Evolutionary conservation across 352 stramenopile genomes (phyloP).

Genomic region (Elongisporangium undulatum): DNA sequence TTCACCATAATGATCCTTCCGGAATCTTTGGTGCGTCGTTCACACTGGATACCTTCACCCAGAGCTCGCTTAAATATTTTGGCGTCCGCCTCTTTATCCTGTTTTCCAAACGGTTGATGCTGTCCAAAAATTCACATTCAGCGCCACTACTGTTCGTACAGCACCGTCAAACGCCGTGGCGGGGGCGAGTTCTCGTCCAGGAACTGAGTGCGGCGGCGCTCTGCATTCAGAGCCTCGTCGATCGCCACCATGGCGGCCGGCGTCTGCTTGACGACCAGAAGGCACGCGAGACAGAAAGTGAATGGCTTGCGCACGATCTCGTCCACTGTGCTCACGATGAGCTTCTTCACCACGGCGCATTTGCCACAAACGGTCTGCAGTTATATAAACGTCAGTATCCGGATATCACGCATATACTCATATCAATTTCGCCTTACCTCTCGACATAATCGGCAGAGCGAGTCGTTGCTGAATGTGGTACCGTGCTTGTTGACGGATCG

Average conservation of each 20-base stretch:
- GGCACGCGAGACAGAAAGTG: not conserved
- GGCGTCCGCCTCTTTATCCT: not conserved
- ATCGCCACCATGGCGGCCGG: not conserved
- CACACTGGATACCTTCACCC: too few relatives aligned
- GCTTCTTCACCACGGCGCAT: constrained; percentile 46
- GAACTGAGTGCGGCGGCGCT: not conserved
- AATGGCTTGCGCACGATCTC: constrained; percentile 26
- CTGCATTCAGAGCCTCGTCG: not conserved
- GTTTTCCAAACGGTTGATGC: not conserved
- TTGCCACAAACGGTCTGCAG: constrained; percentile 32
- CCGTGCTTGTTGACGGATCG: constrained; percentile 3
- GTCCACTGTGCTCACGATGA: constrained; percentile 26
- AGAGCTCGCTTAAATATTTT: not conserved
- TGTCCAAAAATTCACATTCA: not conserved
- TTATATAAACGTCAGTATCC: constrained; percentile 1
- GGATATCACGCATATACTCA: not conserved
- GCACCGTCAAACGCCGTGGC: not conserved
- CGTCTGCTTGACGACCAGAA: not conserved
- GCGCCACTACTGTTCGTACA: not conserved
- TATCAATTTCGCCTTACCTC: constrained; percentile 5
- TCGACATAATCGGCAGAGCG: constrained; percentile 33
- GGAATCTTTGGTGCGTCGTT: too few relatives aligned
- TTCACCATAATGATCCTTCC: too few relatives aligned
- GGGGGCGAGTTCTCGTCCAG: not conserved
- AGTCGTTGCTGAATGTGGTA: constrained; percentile 10